phyloP scores from a whole-genome alignment of 2,329 filamentous ascomycete species.

The Sordariomycetes sp. region DNA sequence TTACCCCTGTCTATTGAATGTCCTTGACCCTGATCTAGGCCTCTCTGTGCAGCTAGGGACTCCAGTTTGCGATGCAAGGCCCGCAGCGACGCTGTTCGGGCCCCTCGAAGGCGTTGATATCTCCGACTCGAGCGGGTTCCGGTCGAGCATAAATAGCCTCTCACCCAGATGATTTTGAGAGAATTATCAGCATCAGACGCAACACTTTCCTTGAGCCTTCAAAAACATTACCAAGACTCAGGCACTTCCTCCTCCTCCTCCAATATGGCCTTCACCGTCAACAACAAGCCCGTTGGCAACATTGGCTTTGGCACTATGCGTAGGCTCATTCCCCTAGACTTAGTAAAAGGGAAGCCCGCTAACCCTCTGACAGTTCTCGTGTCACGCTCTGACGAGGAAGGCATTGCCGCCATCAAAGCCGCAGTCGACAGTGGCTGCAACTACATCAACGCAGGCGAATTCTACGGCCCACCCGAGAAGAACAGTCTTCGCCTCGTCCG shows the following conservation, averaged over 20 bases:
- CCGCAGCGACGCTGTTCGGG: too few species aligned
- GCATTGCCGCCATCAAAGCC: conserved; percentile 44
- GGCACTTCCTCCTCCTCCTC: neutral
- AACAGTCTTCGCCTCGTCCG: conserved; percentile 49
- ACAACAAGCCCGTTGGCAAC: conserved; percentile 12
- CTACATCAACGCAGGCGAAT: conserved; percentile 34
- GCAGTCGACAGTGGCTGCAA: conserved; percentile 31
- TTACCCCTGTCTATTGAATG: too few species aligned
- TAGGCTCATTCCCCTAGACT: conserved; percentile 5
- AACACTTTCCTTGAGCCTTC: too few species aligned
- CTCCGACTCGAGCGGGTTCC: too few species aligned
- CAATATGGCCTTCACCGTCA: conserved; percentile 13
- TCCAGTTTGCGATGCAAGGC: too few species aligned
- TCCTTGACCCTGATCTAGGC: too few species aligned
- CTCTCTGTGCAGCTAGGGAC: too few species aligned
- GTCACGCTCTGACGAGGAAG: conserved; percentile 23
- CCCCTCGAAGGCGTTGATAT: too few species aligned
- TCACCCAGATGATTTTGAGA: too few species aligned
- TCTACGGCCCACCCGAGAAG: conserved; percentile 47
- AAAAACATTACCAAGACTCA: neutral
- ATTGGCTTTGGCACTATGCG: conserved; percentile 16
- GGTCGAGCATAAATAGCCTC: too few species aligned
- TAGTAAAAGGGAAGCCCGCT: too few species aligned
- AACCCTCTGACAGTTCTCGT: neutral
- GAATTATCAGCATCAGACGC: too few species aligned